These are phyloP conservation scores for Podaxis sp. DNA, from an alignment of 768 basidiomycete genomes.

Conservation along the genomic window DNA sequence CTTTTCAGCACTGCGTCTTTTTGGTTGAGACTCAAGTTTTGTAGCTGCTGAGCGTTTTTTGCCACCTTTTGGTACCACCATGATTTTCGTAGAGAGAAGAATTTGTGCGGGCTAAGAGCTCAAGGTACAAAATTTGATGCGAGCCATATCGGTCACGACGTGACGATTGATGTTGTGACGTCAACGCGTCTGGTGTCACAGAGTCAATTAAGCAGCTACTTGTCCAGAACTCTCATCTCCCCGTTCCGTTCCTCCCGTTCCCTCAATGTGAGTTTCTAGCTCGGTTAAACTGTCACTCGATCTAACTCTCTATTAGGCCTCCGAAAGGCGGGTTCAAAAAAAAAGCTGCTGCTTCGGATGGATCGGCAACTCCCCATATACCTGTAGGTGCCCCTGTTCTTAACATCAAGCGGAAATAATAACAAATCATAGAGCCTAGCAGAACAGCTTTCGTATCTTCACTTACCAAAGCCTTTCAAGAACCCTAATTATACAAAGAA, in stretches of 20 bases:
- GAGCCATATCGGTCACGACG: conserved; percentile 12
- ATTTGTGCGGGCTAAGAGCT: background rate
- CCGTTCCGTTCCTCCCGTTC: background rate
- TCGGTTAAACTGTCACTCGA: background rate
- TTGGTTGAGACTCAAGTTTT: conserved; percentile 47
- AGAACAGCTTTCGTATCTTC: conserved; percentile 73
- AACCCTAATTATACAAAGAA: conserved; percentile 71
- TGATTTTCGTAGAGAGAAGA: conserved; percentile 17
- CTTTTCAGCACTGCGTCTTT: conserved; percentile 52
- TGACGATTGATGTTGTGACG: background rate
- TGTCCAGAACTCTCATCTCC: background rate
- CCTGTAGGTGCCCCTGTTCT: conserved; percentile 30
- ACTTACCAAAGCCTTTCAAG: conserved; percentile 76
- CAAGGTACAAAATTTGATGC: conserved; percentile 3
- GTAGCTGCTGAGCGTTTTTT: conserved; percentile 48
- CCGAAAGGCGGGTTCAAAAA: conserved; percentile 43
- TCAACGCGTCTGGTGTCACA: background rate
- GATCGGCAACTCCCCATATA: conserved; percentile 41
- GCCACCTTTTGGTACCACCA: conserved; percentile 43
- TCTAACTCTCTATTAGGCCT: conserved; percentile 32
- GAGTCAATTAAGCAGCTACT: background rate
- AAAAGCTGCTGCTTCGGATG: conserved; percentile 42
- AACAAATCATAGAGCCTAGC: conserved; percentile 53
- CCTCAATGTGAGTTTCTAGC: conserved; percentile 13
- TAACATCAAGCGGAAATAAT: background rate